Conservation (phyloP, 768 basidiomycete species). For the Lanmaoa rubissima region DNA sequence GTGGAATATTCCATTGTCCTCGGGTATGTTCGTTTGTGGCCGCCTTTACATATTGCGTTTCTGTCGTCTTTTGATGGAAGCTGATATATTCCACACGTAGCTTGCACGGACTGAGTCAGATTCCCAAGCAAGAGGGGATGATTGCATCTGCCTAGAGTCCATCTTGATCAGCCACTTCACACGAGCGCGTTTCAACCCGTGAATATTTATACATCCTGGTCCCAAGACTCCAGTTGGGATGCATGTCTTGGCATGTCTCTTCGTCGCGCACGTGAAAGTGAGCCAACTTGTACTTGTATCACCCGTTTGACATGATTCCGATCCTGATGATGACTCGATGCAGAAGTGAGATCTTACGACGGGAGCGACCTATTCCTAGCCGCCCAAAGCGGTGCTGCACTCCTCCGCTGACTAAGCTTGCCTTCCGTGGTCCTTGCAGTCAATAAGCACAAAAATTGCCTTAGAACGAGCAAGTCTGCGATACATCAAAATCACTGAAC, state of each 20-base stretch:
- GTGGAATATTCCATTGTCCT: background rate
- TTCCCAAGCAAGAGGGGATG: background rate
- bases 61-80: background rate
- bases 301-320: background rate
- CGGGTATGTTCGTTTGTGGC: background rate
- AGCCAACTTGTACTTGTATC: background rate
- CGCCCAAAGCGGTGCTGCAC: no score
- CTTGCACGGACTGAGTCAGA: background rate
- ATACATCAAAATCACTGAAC: no score
- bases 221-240: background rate
- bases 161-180: background rate
- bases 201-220: background rate
- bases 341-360: background rate
- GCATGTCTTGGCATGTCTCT: background rate
- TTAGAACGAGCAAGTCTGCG: no score
- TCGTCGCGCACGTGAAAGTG: background rate
- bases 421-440: no score
- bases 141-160: background rate
- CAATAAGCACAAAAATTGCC: no score
- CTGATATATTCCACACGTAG: background rate
- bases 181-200: no score
- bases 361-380: background rate
- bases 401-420: no score
- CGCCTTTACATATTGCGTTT: background rate
- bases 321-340: background rate